Conservation (phyloP, 768 basidiomycete species). For the Collybia mongolica region DNA sequence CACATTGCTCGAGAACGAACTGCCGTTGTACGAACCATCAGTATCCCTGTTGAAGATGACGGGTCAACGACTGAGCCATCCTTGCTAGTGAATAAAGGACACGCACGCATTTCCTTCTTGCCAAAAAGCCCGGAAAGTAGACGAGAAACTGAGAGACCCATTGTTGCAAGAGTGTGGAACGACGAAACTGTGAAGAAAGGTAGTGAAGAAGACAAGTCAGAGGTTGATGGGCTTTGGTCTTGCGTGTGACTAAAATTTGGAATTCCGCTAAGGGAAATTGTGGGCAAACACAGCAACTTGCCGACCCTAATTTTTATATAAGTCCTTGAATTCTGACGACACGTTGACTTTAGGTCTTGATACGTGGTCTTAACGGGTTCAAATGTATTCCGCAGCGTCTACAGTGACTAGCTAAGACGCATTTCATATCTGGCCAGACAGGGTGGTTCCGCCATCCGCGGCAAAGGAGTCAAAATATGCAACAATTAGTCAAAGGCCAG, state of each 20-base stretch:
- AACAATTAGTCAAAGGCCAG: not conserved
- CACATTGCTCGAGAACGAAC: slow-evolving; percentile 12
- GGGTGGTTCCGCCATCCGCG: too few species aligned
- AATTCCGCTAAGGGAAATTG: slow-evolving; percentile 37
- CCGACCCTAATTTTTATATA: slow-evolving; percentile 1
- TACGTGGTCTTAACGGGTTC: slow-evolving; percentile 4
- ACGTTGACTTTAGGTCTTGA: slow-evolving; percentile 8
- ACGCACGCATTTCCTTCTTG: slow-evolving; percentile 99
- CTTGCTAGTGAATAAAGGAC: slow-evolving; percentile 22
- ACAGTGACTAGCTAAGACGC: not conserved
- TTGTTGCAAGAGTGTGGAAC: slow-evolving; percentile 38
- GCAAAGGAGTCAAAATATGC: not conserved
- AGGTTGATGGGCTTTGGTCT: slow-evolving; percentile 25
- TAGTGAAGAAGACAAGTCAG: slow-evolving; percentile 25
- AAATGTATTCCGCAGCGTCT: not conserved
- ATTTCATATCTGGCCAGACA: not conserved
- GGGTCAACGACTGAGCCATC: slow-evolving; percentile 26
- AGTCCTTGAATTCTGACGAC: too few species aligned
- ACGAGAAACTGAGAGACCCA: slow-evolving; percentile 79
- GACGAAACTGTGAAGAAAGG: slow-evolving; percentile 30
- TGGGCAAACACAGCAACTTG: slow-evolving; percentile 16
- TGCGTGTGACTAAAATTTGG: slow-evolving; percentile 44
- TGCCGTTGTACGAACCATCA: slow-evolving; percentile 65
- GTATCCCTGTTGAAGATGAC: slow-evolving; percentile 69
- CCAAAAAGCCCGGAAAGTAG: slow-evolving; percentile 86